Evolutionary conservation across 2,329 filamentous ascomycete species (phyloP).

Genomic region (Pyricularia pennisetigena): DNA sequence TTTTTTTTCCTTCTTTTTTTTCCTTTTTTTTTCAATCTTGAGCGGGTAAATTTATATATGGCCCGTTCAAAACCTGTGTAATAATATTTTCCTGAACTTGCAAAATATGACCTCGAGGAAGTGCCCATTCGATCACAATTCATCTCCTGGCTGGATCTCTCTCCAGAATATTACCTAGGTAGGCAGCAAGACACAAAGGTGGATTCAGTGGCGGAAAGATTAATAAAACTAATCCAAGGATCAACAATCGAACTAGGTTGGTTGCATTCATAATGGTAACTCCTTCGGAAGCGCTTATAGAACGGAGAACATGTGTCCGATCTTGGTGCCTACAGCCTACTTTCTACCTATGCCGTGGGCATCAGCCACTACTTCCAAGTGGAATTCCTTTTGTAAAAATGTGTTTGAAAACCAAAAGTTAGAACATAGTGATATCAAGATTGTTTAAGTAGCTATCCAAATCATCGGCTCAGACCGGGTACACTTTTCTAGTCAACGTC

Average conservation of each 20-base stretch:
- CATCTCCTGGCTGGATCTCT: background rate
- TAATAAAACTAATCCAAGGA: background rate
- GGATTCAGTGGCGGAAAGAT: background rate
- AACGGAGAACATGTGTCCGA: background rate
- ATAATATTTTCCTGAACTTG: too few species aligned
- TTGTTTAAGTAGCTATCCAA: background rate
- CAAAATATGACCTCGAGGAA: too few species aligned
- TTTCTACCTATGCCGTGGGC: background rate
- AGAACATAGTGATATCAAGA: background rate
- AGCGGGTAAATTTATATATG: too few species aligned
- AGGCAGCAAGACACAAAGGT: background rate
- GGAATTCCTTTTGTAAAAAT: background rate
- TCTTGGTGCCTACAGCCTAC: background rate
- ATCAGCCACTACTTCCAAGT: background rate
- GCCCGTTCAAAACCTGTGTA: too few species aligned
- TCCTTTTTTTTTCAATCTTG: too few species aligned
- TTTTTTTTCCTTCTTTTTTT: too few species aligned
- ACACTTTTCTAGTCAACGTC: background rate
- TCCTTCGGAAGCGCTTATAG: background rate
- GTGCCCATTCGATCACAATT: too few species aligned
- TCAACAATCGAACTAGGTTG: background rate
- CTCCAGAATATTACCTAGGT: background rate
- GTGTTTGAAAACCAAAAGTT: background rate
- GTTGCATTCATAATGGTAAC: background rate
- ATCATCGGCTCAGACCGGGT: background rate